phyloP scores from a whole-genome alignment of 163 green algal genomes.

The Chloromonas sp. region DNA sequence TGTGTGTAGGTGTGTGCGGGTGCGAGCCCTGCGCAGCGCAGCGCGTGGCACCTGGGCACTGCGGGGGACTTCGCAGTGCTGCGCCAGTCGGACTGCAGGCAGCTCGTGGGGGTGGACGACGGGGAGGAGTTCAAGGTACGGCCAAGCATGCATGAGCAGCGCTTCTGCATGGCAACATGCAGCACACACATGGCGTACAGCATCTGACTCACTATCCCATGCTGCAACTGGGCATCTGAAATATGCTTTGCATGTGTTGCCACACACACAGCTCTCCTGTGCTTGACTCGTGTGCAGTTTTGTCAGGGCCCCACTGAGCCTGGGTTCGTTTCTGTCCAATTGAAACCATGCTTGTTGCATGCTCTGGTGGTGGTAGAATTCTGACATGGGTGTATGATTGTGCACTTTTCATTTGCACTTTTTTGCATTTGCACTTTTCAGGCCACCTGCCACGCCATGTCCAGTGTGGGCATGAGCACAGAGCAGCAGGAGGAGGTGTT shows the following conservation, averaged over 20 bases:
- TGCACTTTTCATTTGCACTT: background rate
- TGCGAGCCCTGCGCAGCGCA: constrained; percentile 62
- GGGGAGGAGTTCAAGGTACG: constrained; percentile 83
- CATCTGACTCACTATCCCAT: background rate
- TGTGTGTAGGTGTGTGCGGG: constrained; percentile 78
- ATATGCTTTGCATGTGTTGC: background rate
- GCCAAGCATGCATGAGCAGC: background rate
- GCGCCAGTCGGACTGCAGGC: constrained; percentile 75
- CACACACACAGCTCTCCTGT: background rate
- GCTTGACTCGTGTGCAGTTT: background rate
- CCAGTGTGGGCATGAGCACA: constrained; percentile 75
- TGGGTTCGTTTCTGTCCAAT: background rate
- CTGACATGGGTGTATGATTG: background rate
- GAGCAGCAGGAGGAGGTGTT: constrained; percentile 71
- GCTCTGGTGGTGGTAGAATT: background rate
- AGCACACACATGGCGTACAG: background rate
- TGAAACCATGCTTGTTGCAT: too few relatives aligned
- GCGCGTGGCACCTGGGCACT: constrained; percentile 56
- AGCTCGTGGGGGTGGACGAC: constrained; percentile 82
- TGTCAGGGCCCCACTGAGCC: background rate
- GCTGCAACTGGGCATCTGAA: background rate
- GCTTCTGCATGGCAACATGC: background rate
- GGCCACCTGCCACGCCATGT: constrained; percentile 83
- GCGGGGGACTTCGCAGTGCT: constrained; percentile 52
- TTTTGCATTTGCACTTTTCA: constrained; percentile 24